Conservation (phyloP, 2,329 filamentous ascomycete species). For the Mollisia scopiformis region DNA sequence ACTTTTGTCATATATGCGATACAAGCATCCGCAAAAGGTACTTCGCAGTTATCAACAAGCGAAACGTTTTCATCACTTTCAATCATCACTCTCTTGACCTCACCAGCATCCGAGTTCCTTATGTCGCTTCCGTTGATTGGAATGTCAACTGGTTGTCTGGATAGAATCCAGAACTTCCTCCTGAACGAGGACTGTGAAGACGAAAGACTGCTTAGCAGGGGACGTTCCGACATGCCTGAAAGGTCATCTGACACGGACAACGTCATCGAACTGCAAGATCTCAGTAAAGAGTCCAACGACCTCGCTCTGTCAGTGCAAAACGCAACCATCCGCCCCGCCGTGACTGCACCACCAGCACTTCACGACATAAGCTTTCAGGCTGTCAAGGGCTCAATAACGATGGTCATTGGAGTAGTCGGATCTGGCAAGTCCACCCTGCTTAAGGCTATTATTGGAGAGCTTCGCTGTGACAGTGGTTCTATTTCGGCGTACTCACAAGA, state of each 20-base stretch:
- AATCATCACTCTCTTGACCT: slow-evolving; percentile 22
- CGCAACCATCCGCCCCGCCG: slow-evolving; percentile 4
- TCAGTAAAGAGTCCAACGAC: not conserved
- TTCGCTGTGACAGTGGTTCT: slow-evolving; percentile 8
- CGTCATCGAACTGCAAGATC: not conserved
- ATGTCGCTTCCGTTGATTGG: slow-evolving; percentile 16
- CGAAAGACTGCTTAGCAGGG: not conserved
- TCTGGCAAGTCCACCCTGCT: slow-evolving; percentile 36
- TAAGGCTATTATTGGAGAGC: slow-evolving; percentile 33
- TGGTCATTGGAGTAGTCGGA: slow-evolving; percentile 36
- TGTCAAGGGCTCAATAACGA: slow-evolving; percentile 20
- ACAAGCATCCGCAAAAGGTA: slow-evolving; percentile 13
- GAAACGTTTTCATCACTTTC: slow-evolving; percentile 20
- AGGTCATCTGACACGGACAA: not conserved
- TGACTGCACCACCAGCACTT: not conserved
- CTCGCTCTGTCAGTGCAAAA: slow-evolving; percentile 5
- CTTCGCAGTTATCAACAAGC: slow-evolving; percentile 9
- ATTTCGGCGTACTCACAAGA: slow-evolving; percentile 5
- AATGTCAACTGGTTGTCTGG: slow-evolving; percentile 18
- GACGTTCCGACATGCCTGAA: not conserved
- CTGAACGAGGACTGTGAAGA: slow-evolving; percentile 10
- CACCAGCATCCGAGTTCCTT: slow-evolving; percentile 16
- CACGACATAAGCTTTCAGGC: slow-evolving; percentile 12
- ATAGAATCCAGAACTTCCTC: slow-evolving; percentile 21
- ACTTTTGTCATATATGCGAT: slow-evolving; percentile 22